Evolutionary conservation across 345 rosid species (phyloP).

Genomic region (Euphorbia pulcherrima): DNA sequence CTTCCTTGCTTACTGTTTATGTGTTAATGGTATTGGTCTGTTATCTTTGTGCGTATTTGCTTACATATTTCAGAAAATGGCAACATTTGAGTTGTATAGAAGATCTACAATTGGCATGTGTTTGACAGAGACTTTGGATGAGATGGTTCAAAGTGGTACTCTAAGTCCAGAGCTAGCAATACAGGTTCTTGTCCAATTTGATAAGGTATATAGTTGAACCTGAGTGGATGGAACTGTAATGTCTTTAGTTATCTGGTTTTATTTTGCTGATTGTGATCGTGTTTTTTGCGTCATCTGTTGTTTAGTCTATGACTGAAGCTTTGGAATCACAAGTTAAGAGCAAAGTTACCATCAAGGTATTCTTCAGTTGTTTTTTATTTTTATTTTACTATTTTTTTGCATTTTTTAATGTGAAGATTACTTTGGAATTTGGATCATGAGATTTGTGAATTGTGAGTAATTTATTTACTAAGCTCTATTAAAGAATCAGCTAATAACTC

Average conservation of each 20-base stretch:
- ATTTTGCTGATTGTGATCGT: neutral
- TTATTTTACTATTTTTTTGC: neutral
- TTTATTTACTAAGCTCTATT: neutral
- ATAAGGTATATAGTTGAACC: conserved; percentile 48
- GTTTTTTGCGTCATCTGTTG: conserved; percentile 5
- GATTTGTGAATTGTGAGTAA: neutral
- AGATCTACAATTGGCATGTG: conserved; percentile 98
- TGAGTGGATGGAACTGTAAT: neutral
- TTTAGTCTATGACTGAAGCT: conserved; percentile 95
- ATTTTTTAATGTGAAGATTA: neutral
- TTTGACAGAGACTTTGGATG: conserved; percentile 88
- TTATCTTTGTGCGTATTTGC: neutral
- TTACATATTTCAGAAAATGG: conserved; percentile 51
- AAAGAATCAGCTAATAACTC: neutral
- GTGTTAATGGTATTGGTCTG: neutral
- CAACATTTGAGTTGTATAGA: conserved; percentile 94
- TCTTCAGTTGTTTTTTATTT: neutral
- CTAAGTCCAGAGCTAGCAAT: conserved; percentile 93
- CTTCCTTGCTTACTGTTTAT: neutral
- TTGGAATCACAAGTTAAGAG: conserved; percentile 87
- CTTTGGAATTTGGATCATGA: neutral
- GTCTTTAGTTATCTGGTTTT: neutral
- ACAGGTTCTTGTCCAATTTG: conserved; percentile 94
- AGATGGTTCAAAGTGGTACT: conserved; percentile 89
- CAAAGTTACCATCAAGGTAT: conserved; percentile 83